Conservation (phyloP, 345 rosid genomes). For the Camelina neglecta region DNA sequence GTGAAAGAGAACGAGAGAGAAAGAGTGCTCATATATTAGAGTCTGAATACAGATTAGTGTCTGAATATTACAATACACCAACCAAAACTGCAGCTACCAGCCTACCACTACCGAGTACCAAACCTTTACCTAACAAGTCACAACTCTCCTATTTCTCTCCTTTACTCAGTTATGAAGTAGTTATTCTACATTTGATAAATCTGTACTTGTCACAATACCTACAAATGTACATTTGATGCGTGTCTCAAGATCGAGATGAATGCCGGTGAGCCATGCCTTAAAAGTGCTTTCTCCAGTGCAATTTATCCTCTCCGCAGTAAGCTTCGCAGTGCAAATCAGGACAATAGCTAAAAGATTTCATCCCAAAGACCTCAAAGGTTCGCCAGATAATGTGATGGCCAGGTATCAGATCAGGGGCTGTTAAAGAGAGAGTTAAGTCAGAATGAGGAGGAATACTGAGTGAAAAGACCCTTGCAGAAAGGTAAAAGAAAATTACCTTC, state of each 20-base stretch:
- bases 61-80: constrained; percentile 40
- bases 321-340: constrained; percentile 27
- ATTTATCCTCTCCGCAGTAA: constrained; percentile 13
- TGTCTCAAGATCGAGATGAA: constrained; percentile 30
- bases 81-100: constrained; percentile 47
- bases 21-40: constrained; percentile 25
- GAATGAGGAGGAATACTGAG: constrained; percentile 14
- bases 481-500: constrained; percentile 21
- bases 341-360: constrained; percentile 16
- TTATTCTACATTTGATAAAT: constrained; percentile 44
- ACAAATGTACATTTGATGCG: constrained; percentile 59
- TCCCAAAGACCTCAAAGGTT: constrained; percentile 29
- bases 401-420: constrained; percentile 29
- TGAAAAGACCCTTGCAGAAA: constrained; percentile 16
- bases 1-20: constrained; percentile 2
- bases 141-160: constrained; percentile 31
- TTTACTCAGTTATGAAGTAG: constrained; percentile 33
- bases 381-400: constrained; percentile 22
- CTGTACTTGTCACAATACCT: constrained; percentile 61
- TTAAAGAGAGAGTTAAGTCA: background rate
- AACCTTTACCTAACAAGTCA: constrained; percentile 34
- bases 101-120: constrained; percentile 15
- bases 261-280: constrained; percentile 22
- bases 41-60: constrained; percentile 40
- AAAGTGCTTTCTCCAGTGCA: constrained; percentile 27